These are phyloP conservation scores for Ephemerocybe angulata DNA, from an alignment of 768 basidiomycete genomes.

Conservation along the genomic window DNA sequence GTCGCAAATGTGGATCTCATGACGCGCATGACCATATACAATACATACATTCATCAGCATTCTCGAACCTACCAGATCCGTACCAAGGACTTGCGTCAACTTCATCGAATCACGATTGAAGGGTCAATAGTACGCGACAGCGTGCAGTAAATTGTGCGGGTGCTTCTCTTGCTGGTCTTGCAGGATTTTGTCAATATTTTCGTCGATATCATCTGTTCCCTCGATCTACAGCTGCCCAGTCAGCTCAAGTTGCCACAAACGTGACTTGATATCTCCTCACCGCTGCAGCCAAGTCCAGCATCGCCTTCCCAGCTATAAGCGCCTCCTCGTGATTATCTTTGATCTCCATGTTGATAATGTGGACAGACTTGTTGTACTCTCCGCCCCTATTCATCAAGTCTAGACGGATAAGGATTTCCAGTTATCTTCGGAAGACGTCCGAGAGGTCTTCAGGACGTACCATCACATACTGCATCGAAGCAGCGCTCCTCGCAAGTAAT, in stretches of 20 bases:
- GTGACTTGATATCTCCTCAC: slow-evolving; percentile 45
- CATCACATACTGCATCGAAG: slow-evolving; percentile 97
- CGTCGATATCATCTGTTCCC: slow-evolving; percentile 79
- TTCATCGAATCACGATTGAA: neutral
- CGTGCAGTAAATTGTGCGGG: slow-evolving; percentile 88
- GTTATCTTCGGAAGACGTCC: neutral
- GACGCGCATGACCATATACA: neutral
- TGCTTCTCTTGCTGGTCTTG: slow-evolving; percentile 82
- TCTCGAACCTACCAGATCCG: slow-evolving; percentile 1
- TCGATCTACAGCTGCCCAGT: slow-evolving; percentile 61
- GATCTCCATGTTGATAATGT: slow-evolving; percentile 96
- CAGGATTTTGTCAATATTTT: slow-evolving; percentile 86
- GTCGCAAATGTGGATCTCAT: neutral
- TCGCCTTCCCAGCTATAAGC: slow-evolving; percentile 90
- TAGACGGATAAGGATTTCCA: slow-evolving; percentile 23
- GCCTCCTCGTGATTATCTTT: slow-evolving; percentile 99
- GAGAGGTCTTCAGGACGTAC: slow-evolving; percentile 40
- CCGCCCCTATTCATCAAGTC: slow-evolving; percentile 87
- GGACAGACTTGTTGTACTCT: slow-evolving; percentile 90
- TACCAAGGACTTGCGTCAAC: neutral
- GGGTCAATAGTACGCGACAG: slow-evolving; percentile 82
- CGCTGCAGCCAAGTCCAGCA: slow-evolving; percentile 85
- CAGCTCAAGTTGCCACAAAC: slow-evolving; percentile 10
- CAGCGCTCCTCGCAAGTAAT: slow-evolving; percentile 99
- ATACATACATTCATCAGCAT: slow-evolving; percentile 4